phyloP scores from a whole-genome alignment of 2,329 filamentous ascomycete species.

The Calycina herbarum region DNA sequence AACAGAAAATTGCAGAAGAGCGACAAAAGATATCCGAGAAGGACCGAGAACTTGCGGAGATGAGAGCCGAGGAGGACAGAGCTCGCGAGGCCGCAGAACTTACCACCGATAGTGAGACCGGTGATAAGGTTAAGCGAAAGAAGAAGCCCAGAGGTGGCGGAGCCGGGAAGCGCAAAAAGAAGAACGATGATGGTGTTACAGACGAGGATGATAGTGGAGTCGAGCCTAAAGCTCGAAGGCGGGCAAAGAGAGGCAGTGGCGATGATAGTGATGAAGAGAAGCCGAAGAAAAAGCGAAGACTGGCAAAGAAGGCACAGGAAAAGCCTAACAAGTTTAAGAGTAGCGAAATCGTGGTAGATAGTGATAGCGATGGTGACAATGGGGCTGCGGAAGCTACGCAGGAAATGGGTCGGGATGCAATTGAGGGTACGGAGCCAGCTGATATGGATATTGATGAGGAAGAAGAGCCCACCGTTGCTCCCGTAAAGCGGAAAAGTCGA shows the following conservation, averaged over 20 bases:
- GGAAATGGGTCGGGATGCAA: constrained; percentile 33
- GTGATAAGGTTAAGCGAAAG: constrained; percentile 78
- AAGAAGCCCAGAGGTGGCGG: constrained; percentile 52
- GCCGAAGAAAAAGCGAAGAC: constrained; percentile 39
- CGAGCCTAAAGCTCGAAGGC: constrained; percentile 30
- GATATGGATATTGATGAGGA: constrained; percentile 26
- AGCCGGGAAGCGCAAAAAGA: constrained; percentile 45
- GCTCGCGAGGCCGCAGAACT: constrained; percentile 72
- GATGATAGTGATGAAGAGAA: constrained; percentile 39
- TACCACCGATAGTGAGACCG: constrained; percentile 79
- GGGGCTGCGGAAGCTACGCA: constrained; percentile 32
- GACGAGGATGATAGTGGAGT: constrained; percentile 37
- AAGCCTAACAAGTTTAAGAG: constrained; percentile 38
- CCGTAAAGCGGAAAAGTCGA: constrained; percentile 30
- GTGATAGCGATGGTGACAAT: constrained; percentile 37
- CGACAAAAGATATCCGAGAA: constrained; percentile 76
- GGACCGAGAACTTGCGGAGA: constrained; percentile 70
- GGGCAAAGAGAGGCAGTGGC: constrained; percentile 29
- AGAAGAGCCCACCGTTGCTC: constrained; percentile 24
- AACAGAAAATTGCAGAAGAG: constrained; percentile 83
- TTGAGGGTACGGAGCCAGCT: constrained; percentile 20
- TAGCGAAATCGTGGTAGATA: constrained; percentile 39
- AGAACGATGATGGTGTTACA: constrained; percentile 38
- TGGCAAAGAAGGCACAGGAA: constrained; percentile 36
- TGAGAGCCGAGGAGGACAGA: constrained; percentile 69